Base-by-base conservation (phyloP, 1,284 basidiomycete species). In the Leccinum huronense region DNA sequence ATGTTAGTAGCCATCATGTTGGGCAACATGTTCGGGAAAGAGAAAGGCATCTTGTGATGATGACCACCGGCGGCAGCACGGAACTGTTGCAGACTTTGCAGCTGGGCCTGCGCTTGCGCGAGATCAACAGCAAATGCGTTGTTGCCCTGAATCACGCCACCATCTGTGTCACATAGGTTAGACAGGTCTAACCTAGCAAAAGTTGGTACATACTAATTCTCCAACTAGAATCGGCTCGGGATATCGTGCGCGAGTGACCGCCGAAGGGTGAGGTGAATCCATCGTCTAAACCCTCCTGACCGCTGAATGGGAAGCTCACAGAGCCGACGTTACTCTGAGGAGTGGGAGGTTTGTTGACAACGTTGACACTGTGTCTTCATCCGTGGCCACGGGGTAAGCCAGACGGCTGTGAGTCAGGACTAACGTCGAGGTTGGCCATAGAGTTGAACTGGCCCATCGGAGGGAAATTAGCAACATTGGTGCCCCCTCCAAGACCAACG, bases 81-180 rank as follows among this genome's bases (percentile, higher is more conserved):
- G 84, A 98, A 99, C 74, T 98, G 95, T 73, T 97, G 94, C 58
- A 99, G 83, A 71, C 96, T 97, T 72, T 95, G 93, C 5, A 99
- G 83, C 76, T 99, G 97, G 10, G 95, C 94, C 76, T 97, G 95
- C n/a, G 94, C 94, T 72, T 95, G 92, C 2, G 94, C 94, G 34
- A 97, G 88, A 75, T 96, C 94, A 23, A 90, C 84, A 42, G 89
- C 84, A 69, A 88, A 88, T 45, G 83, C 84, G 66, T 82, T 85
- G 65, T 83, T 85, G 61, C 83, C 82, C 75, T 89, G 86, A 40
- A 89, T 83, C 58, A 90, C 88, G 55, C 90, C 89, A 55, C 89
- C 89, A 75, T 91, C 89, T 90, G 66, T 38, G 58, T 60, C 34
- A 65, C 27, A 63, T 34, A 65, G 38, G 65, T 71, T 57, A 72